Conservation (phyloP, 305 asterid genomes). For the Plantago coronopus region DNA sequence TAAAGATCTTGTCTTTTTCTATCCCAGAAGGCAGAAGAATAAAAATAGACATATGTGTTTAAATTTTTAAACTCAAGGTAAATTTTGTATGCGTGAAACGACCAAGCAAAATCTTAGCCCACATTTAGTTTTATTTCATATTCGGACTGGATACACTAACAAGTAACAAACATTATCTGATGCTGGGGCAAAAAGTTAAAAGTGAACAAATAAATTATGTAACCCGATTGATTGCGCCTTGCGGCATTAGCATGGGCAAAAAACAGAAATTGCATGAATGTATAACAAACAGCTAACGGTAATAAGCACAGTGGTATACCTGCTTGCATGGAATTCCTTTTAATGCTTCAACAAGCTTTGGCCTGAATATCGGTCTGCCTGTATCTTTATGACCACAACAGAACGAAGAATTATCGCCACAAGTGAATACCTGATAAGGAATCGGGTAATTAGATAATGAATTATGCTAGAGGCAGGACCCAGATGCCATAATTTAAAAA, state of each 20-base stretch:
- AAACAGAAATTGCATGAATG: too few relatives aligned
- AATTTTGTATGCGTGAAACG: too few relatives aligned
- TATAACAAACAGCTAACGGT: neutral
- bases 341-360: conserved; percentile 67
- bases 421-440: conserved; percentile 64
- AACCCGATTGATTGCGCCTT: neutral
- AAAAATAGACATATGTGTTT: too few relatives aligned
- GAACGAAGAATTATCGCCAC: conserved; percentile 78
- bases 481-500: conserved; percentile 3
- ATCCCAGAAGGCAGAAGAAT: too few relatives aligned
- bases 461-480: conserved; percentile 5
- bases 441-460: conserved; percentile 20
- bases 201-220: too few relatives aligned
- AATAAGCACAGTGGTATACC: conserved; percentile 29
- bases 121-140: too few relatives aligned
- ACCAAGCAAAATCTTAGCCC: too few relatives aligned
- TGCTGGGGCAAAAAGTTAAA: too few relatives aligned
- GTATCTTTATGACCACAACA: conserved; percentile 81
- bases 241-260: neutral
- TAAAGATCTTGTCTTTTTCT: too few relatives aligned
- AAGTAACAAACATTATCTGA: too few relatives aligned
- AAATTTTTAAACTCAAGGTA: too few relatives aligned
- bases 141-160: too few relatives aligned
- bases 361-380: conserved; percentile 66
- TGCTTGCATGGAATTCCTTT: conserved; percentile 68